A percentile compares a stretch with the other conserved stretches of the same genome.
Conservation (phyloP, 768 basidiomycete species). For the Scleroderma bovista region DNA sequence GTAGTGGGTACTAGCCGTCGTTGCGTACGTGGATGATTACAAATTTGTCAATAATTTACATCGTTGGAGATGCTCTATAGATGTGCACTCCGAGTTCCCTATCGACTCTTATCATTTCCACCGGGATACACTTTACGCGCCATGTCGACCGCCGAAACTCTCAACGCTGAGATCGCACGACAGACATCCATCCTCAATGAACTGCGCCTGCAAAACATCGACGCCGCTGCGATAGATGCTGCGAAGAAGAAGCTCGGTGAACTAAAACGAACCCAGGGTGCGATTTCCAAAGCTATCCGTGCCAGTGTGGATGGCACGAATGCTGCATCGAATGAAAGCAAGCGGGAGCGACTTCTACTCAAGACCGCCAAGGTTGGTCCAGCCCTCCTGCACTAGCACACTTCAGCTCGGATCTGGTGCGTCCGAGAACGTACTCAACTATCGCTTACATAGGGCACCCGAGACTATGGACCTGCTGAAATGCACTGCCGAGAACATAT, state of each 20-base stretch:
- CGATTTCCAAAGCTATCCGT: constrained; percentile 30
- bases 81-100: constrained; percentile 15
- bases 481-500: constrained; percentile 91
- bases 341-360: constrained; percentile 66
- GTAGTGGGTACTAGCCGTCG: too few species aligned
- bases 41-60: too few species aligned
- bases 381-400: not conserved
- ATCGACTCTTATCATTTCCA: constrained; percentile 32
- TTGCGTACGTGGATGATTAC: too few species aligned
- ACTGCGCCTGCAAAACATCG: constrained; percentile 51
- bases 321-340: constrained; percentile 36
- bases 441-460: constrained; percentile 62
- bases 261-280: constrained; percentile 52
- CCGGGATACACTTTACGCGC: constrained; percentile 13
- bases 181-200: constrained; percentile 58
- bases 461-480: constrained; percentile 89
- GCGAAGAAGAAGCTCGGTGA: constrained; percentile 67
- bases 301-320: constrained; percentile 24
- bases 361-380: constrained; percentile 87
- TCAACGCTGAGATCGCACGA: constrained; percentile 50
- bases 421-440: not conserved
- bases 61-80: constrained; percentile 12
- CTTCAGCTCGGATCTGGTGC: constrained; percentile 12
- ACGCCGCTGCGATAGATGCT: constrained; percentile 47
- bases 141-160: constrained; percentile 39